Base-by-base conservation (phyloP, 805 yeast species). In the Suhomyces sp. region DNA sequence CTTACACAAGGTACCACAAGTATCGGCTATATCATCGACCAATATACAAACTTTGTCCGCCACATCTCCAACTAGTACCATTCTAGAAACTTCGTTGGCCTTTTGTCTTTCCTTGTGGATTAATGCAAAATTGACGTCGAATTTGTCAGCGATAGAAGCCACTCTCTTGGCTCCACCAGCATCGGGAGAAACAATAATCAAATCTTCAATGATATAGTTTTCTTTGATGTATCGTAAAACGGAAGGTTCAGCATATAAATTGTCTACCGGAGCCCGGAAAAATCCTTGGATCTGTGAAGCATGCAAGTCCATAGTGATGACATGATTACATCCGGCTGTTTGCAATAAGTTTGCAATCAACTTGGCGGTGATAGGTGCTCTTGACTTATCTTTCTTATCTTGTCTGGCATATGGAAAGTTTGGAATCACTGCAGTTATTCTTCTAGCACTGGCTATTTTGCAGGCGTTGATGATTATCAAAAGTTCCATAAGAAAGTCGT, bases 121-220 rank as follows among this genome's bases (percentile, higher is more conserved):
- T 57, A 91, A 77, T 1, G 98, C 98, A 65, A 91, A 91, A 58
- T 84, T 88, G 49, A 91, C 74, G 52, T 93, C 98, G 46, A 93
- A 70, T 51, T 84, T 79, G 54, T 91, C 98, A 10, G 98, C 98
- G 33, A 91, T 68, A 4, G 90, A 81, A 2, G 98, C 98, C 18
- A 90, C 98, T 47, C 98, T 77, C 63, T 91, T 91, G 36, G 98
- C 98, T 40, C 98, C 98, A 50, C 98, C 98, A 3, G 98, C 98
- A 66, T 91, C 98, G 3, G 98, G 98, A 4, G 96, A 88, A 9
- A 91, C 95, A 36, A 91, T 77, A 34, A 88, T 86, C 7, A 88
- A 74, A 34, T 75, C 66, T 40, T 79, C 70, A 43, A 69, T 63
- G 44, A 75, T 72, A 28, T 78, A 68, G 45, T 78, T 74, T 42